These are phyloP conservation scores for Oenanthe sinensis DNA, from an alignment of 129 eudicot genomes.

Conservation along the genomic window DNA sequence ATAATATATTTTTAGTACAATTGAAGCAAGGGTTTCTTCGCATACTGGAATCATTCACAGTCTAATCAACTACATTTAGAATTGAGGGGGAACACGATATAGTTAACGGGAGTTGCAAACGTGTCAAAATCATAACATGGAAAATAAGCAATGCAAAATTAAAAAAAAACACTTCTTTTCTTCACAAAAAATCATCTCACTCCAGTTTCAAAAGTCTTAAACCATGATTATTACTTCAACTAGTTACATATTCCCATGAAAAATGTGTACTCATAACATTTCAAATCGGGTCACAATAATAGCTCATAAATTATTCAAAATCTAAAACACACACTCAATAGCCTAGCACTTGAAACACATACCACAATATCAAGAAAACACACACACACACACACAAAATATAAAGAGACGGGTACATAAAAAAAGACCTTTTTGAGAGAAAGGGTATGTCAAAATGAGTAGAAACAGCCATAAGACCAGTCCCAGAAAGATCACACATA, in stretches of 20 bases:
- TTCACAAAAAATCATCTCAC: background rate
- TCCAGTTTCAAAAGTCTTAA: background rate
- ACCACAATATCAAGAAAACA: background rate
- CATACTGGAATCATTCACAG: background rate
- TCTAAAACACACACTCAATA: background rate
- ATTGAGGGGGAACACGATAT: background rate
- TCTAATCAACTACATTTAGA: background rate
- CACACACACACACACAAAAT: background rate
- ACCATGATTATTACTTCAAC: background rate
- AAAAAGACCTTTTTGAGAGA: constrained; percentile 56
- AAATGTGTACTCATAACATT: background rate
- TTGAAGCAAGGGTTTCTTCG: background rate
- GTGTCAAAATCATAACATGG: background rate
- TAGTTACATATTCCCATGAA: too few relatives aligned
- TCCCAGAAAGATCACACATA: constrained; percentile 89
- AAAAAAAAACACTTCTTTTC: background rate
- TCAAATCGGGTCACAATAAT: background rate
- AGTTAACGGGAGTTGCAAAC: background rate
- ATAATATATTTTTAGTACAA: background rate
- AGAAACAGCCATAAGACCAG: constrained; percentile 86
- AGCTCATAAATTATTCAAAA: background rate
- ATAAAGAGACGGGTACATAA: background rate
- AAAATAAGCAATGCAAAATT: background rate
- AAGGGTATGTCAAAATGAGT: constrained; percentile 81
- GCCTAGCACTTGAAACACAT: background rate